Percentiles rank a stretch among this genome's conserved stretches.
Evolutionary conservation across 2,329 filamentous ascomycete genomes (phyloP).

Genomic region (Pseudogymnoascus destructans): DNA sequence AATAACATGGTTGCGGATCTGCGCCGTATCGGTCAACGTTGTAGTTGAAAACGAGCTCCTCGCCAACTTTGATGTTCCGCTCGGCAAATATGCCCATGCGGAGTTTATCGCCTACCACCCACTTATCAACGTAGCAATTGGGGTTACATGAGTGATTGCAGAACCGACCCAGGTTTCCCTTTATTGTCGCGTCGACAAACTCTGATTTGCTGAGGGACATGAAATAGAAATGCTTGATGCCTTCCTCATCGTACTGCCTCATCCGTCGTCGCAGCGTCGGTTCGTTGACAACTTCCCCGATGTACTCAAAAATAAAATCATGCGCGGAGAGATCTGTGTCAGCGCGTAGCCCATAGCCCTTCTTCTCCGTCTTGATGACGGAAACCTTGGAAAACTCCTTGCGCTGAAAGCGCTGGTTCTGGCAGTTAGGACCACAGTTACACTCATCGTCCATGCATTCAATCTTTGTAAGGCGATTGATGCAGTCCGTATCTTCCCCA

Average conservation of each 20-base stretch:
- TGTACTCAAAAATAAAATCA: conserved; percentile 96
- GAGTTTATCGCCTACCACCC: conserved; percentile 93
- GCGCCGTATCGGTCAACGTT: conserved; percentile 97
- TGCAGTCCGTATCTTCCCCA: conserved; percentile 93
- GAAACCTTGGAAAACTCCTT: conserved; percentile 83
- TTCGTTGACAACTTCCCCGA: conserved; percentile 96
- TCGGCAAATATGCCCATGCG: conserved; percentile 98
- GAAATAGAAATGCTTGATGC: conserved; percentile 99
- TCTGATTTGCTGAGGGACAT: conserved; percentile 96
- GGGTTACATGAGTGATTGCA: conserved; percentile 99
- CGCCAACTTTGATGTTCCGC: conserved; percentile 70
- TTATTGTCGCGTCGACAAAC: conserved; percentile 95
- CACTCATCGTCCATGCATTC: conserved; percentile 76
- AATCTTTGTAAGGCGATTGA: conserved; percentile 96
- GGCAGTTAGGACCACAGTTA: conserved; percentile 75
- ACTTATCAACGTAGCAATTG: conserved; percentile 98
- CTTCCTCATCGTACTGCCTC: conserved; percentile 85
- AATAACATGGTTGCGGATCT: conserved; percentile 94
- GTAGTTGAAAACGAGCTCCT: conserved; percentile 98
- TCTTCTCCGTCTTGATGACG: conserved; percentile 96
- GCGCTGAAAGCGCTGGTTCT: conserved; percentile 89
- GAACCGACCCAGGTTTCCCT: conserved; percentile 88
- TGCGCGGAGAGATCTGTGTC: conserved; percentile 64
- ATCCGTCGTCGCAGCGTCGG: conserved; percentile 78
- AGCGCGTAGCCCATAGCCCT: conserved; percentile 82